phyloP scores from a whole-genome alignment of 202 grass and related monocot genomes.

The Alloteropsis angusta region DNA sequence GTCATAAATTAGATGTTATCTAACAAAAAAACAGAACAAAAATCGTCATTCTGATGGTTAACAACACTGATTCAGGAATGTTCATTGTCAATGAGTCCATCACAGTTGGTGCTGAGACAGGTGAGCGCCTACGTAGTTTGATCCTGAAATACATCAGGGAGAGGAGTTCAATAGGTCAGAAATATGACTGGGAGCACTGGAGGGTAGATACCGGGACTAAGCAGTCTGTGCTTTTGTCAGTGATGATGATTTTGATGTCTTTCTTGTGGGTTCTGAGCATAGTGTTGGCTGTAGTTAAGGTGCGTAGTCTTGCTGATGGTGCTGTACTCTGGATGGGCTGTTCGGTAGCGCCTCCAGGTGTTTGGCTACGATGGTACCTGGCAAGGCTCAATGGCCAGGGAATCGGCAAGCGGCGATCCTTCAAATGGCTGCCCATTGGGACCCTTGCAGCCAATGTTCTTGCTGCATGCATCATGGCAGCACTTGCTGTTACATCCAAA shows the following conservation, averaged over 20 bases:
- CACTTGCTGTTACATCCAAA: slow-evolving; percentile 52
- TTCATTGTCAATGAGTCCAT: slow-evolving; percentile 70
- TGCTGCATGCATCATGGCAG: slow-evolving; percentile 70
- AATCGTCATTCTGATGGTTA: slow-evolving; percentile 3
- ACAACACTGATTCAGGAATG: slow-evolving; percentile 42
- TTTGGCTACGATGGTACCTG: slow-evolving; percentile 80
- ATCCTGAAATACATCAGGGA: slow-evolving; percentile 29
- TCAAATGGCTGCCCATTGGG: slow-evolving; percentile 88
- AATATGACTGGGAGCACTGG: slow-evolving; percentile 29
- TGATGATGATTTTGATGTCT: slow-evolving; percentile 41
- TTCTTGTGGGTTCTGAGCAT: slow-evolving; percentile 65
- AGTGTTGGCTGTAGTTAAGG: slow-evolving; percentile 41
- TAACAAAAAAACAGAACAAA: background rate
- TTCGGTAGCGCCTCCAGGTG: slow-evolving; percentile 66
- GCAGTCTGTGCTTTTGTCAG: slow-evolving; percentile 30
- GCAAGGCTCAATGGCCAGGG: slow-evolving; percentile 78
- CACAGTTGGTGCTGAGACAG: slow-evolving; percentile 55
- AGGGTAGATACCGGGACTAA: slow-evolving; percentile 46
- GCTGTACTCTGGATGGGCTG: slow-evolving; percentile 68
- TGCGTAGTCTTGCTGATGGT: slow-evolving; percentile 31
- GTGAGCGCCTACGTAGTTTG: slow-evolving; percentile 45
- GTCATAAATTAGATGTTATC: background rate
- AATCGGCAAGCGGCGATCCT: slow-evolving; percentile 40
- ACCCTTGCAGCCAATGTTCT: slow-evolving; percentile 82
- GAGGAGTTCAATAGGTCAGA: slow-evolving; percentile 32